These are phyloP conservation scores for Botrytis aclada DNA, from an alignment of 2,329 filamentous ascomycete genomes.

Conservation along the genomic window DNA sequence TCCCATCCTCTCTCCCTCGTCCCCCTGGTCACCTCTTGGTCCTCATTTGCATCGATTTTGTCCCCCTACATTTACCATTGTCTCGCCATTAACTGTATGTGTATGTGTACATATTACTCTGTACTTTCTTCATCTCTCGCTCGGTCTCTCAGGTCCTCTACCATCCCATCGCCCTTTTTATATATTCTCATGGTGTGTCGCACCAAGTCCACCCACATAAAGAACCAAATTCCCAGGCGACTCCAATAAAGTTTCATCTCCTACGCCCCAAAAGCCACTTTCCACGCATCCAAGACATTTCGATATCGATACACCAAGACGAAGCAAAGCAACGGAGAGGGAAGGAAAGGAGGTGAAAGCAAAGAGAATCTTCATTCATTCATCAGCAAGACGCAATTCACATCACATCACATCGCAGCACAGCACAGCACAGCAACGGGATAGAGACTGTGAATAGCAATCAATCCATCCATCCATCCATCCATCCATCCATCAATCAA, in stretches of 20 bases:
- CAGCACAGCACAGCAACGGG: not conserved
- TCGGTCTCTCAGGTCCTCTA: not conserved
- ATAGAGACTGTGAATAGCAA: not conserved
- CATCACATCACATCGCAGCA: not conserved
- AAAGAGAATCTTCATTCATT: constrained; percentile 4
- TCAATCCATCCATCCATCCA: not conserved
- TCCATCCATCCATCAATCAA: not conserved
- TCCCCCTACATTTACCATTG: not conserved
- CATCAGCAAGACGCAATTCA: not conserved
- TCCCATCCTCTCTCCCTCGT: not conserved
- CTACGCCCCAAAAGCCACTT: not conserved
- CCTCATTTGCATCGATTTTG: not conserved
- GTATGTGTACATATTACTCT: not conserved
- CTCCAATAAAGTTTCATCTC: not conserved
- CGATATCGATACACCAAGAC: not conserved
- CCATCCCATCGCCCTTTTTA: not conserved
- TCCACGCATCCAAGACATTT: not conserved
- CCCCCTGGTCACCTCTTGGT: not conserved
- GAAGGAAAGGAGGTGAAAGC: not conserved
- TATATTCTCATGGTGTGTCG: not conserved
- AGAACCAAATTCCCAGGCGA: not conserved
- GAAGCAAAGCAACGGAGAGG: not conserved
- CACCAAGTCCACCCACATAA: not conserved
- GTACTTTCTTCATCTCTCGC: not conserved
- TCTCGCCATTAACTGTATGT: not conserved